Evolutionary conservation across 192 early-diverging fungal genomes (phyloP), one percentile per base, ranked within the genome.

Genomic region (Coemansia furcata): DNA sequence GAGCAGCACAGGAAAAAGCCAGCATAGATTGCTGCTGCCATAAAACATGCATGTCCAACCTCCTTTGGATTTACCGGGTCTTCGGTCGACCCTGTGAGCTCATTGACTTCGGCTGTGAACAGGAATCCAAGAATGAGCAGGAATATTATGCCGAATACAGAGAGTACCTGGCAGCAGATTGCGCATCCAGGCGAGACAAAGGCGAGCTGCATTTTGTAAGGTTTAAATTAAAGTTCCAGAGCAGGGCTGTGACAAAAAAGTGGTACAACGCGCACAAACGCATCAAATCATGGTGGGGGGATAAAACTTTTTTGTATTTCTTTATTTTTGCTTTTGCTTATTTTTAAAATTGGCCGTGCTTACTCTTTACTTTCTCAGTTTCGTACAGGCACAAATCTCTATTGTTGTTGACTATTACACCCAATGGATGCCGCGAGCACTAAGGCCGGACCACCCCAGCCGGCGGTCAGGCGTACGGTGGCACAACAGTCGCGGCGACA

Each of bases 161-260:
- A 80, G 11, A 84, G 72, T 9, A 84, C 64, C 23, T 80, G 78
- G 76, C 83, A 84, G 67, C 74, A 80, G 39, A 72, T 62, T 54
- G 83, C 74, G 70, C 83, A 84, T 59, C 83, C 83, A 11, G 83
- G 78, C 49, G 78, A 80, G 52, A 84, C 72, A 33, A 84, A 68
- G 17, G 79, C 79, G 11, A 80, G 65, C 74, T 80, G 72, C 83
- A 84, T 84, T 67, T 29, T 75, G 2, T 66, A 23, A 44, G 33
- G 50, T 65, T 30, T 29, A 26, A 62, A 46, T 21, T 36, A 49
- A 40, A 62, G 29, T 30, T 4, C 14, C 55, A 60, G 52, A 44
- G 19, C 8, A 46, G 58, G 55, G 8, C 30, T 0, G 6, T n/a
- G 15, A 6, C 10, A 44, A 62, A 30, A 30, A 42, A 11, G 59